These are phyloP conservation scores for Phaeoacremonium minimum DNA, from an alignment of 2,329 filamentous ascomycete species.

Conservation along the genomic window DNA sequence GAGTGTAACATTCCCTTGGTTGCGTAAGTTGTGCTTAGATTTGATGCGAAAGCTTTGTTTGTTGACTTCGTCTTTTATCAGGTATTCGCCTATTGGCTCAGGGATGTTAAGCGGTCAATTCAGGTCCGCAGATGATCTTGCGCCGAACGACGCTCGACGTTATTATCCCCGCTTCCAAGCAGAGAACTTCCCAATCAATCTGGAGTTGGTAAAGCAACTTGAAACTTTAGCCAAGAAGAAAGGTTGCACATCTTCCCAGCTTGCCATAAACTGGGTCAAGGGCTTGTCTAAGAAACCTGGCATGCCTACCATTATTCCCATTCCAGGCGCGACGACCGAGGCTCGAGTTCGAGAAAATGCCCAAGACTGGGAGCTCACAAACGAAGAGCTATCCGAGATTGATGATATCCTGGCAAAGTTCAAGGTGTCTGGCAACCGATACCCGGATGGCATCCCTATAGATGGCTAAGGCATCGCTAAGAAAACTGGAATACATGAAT, in stretches of 20 bases:
- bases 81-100: conserved; percentile 1
- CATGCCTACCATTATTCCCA: conserved; percentile 40
- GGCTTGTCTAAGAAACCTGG: conserved; percentile 33
- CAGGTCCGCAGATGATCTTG: conserved; percentile 38
- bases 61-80: neutral
- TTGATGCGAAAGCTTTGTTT: neutral
- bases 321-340: conserved; percentile 29
- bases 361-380: neutral
- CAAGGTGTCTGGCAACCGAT: neutral
- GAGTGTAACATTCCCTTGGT: conserved; percentile 28
- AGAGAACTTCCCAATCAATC: conserved; percentile 48
- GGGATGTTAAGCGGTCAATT: conserved; percentile 7
- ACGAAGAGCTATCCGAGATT: neutral
- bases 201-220: conserved; percentile 42
- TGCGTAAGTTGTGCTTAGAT: conserved; percentile 34
- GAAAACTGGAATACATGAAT: too few relatives aligned
- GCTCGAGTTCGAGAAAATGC: conserved; percentile 5
- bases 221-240: conserved; percentile 41
- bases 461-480: too few relatives aligned
- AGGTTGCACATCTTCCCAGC: conserved; percentile 41
- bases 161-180: conserved; percentile 39
- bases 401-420: neutral
- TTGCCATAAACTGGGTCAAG: conserved; percentile 54
- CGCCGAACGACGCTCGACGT: conserved; percentile 39
- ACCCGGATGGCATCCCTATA: too few relatives aligned